phyloP scores from a whole-genome alignment of 805 yeast genomes.

The Ogataea corticis region DNA sequence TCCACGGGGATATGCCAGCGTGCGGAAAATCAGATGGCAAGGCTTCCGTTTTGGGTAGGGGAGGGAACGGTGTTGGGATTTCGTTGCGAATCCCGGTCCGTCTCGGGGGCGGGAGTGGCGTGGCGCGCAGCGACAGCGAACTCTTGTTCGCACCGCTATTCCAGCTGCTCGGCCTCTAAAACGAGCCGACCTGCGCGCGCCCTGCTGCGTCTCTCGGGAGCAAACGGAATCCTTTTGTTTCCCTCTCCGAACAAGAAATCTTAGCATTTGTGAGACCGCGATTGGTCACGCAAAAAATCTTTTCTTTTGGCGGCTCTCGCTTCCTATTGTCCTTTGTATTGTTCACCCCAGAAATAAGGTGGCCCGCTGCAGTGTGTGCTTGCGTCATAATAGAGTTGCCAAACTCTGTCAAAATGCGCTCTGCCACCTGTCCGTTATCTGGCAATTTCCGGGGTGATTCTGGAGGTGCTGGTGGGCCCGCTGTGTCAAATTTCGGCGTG shows the following conservation, averaged over 20 bases:
- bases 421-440: slow-evolving; percentile 3
- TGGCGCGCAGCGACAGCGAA: too few species aligned
- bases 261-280: slow-evolving; percentile 9
- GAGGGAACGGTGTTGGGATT: background rate
- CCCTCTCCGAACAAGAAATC: background rate
- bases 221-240: background rate
- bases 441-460: slow-evolving; percentile 4
- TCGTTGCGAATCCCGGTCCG: too few species aligned
- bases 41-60: background rate
- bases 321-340: slow-evolving; percentile 9
- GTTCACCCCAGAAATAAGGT: slow-evolving; percentile 15
- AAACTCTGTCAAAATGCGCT: background rate
- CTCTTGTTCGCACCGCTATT: too few species aligned
- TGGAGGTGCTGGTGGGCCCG: background rate
- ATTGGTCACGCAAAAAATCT: slow-evolving; percentile 15
- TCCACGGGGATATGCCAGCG: slow-evolving; percentile 7
- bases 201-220: background rate
- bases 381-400: slow-evolving; percentile 1
- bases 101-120: too few species aligned
- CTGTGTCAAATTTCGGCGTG: too few species aligned
- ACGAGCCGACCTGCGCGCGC: too few species aligned
- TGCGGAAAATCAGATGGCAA: slow-evolving; percentile 2
- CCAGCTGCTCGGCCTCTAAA: slow-evolving; percentile 1
- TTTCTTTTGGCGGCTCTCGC: background rate
- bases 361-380: background rate